Base-by-base conservation (phyloP, 306 rosid species). In the Spatholobus suberectus region DNA sequence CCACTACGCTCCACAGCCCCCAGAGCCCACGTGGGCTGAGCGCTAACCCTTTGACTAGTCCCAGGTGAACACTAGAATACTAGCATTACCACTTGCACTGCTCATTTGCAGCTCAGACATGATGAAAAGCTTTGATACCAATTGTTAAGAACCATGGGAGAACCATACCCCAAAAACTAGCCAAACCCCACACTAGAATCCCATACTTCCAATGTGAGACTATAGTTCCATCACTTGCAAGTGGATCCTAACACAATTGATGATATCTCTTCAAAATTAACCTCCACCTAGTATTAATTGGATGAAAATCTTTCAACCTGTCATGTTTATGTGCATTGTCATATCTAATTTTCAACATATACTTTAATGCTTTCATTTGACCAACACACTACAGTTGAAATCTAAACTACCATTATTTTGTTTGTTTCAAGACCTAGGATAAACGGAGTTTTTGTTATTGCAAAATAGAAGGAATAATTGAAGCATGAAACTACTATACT, bases 271-370 rank as follows among this genome's bases (percentile, higher is more conserved):
- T 57, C 71, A 70, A 13, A 58, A 20, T 6, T 58, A 66, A 44
- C 65, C 13, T 23, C 26, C 5, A 23, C 77, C 20, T 4, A 8
- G 14, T 29, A 26, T 67, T 67, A 37, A 55, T 79, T 8, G 49
- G 69, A 44, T 34, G 44, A 37, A 49, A 77, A 72, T 9, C 61
- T 17, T 44, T 23, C 17, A 23, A 59, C 24, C 35, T 47, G 4
- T 23, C 23, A 71, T 65, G 68, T 72, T 84, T 52, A 18, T 29
- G 52, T 8, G 35, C 15, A 61, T 68, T 17, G 29, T 61, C 29
- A n/a, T 35, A 73, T 73, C 81, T 43, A 61, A 59, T 46, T 74
- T 75, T 61, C 75, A 29, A 24, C 27, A 51, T 5, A 67, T 18
- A n/a, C 24, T 13, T 17, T 26, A 54, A 43, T 32, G 17, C 11